These are phyloP conservation scores for Tagetes erecta DNA, from an alignment of 129 eudicot species.

Conservation along the genomic window DNA sequence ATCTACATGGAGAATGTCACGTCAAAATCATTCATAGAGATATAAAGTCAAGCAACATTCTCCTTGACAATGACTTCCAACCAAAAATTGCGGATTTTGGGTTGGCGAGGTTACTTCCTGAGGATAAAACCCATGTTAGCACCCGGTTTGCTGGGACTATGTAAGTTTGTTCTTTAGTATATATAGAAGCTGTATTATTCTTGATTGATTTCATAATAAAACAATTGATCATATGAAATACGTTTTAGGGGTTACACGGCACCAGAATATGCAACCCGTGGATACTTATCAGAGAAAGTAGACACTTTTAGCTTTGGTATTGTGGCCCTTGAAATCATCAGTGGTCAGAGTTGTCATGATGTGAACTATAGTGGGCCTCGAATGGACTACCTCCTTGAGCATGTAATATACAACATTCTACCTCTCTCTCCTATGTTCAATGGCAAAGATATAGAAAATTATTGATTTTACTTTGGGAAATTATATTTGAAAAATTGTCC, in stretches of 20 bases:
- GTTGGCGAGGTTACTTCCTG: constrained; percentile 68
- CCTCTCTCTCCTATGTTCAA: no score
- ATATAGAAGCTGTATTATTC: neutral
- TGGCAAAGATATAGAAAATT: no score
- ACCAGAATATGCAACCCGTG: neutral
- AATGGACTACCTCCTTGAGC: neutral
- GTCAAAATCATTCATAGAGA: constrained; percentile 75
- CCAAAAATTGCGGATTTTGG: constrained; percentile 86
- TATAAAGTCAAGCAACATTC: constrained; percentile 70
- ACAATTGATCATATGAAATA: no score
- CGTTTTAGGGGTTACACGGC: neutral
- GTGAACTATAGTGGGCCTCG: neutral
- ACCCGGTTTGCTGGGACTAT: constrained; percentile 70
- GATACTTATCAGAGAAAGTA: neutral
- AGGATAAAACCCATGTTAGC: constrained; percentile 65
- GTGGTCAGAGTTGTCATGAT: neutral
- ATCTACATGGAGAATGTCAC: constrained; percentile 69
- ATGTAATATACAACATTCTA: neutral
- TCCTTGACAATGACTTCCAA: constrained; percentile 64
- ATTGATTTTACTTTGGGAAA: no score
- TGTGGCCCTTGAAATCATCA: neutral
- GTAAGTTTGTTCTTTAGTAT: constrained; percentile 21
- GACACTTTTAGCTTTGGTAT: neutral
- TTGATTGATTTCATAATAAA: neutral
- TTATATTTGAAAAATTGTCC: no score